Evolutionary conservation across 2,329 filamentous ascomycete genomes (phyloP), one percentile per base, ranked within the genome.

Genomic region (Pseudogymnoascus sp.): DNA sequence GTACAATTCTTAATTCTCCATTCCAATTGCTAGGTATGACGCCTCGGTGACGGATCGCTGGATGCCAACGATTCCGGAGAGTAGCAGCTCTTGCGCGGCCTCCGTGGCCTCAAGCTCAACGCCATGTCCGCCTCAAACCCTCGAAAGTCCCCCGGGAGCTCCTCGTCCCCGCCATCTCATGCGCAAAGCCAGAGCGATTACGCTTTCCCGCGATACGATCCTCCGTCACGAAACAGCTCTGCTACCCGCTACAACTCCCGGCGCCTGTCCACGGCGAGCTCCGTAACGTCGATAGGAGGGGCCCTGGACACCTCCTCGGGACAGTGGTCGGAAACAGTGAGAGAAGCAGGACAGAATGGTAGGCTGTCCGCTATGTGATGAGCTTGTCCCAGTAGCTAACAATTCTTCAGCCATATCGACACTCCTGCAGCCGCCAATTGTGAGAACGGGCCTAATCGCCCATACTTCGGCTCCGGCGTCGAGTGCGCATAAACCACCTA

Each of bases 341-440:
- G 79, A 61, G 92, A 96, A 75, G 85, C 86, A n/a, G 86, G 88
- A 10, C 90, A 93, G 70, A 97, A 96, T 83, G 92, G 88, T 90
- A 74, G 31, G 74, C 73, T 61, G 26, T 16, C 38, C 16, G 26
- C 10, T 10, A n/a, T 24, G 19, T 26, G 37, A 26, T 63, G 40
- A 71, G 62, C 16, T 26, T 44, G 29, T 62, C 14, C 26, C 19
- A 47, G 47, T 7, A 56, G 21, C 59, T 63, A 64, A 72, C 60
- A 69, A 61, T 63, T 19, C 29, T 62, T 11, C 67, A 91, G 89
- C 95, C 66, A 97, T 97, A 70, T 96, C 93, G 7, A 96, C 91
- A 1, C 82, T 97, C n/a, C 83, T 97, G 3, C 90, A 96, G 72
- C 88, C 91, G 29, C 91, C 93, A 3, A 96, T 96, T 68, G 86